Conservation (phyloP, 257 asterid genomes). For the Ballota nigra region DNA sequence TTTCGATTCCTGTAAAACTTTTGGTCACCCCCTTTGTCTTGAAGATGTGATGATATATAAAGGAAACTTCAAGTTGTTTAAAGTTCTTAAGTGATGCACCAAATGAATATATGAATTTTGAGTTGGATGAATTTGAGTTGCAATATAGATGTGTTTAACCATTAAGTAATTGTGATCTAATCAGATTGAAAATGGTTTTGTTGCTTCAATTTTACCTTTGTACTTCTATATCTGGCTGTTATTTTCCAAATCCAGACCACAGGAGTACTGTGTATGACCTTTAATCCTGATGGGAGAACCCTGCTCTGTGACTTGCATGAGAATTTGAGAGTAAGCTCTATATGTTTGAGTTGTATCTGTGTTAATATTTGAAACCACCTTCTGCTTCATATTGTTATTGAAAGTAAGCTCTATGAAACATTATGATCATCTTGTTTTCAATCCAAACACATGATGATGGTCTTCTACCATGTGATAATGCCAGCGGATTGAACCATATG, state of each 20-base stretch:
- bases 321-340: conserved; percentile 70
- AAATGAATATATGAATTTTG: no score
- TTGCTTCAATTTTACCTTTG: no score
- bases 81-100: no score
- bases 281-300: conserved; percentile 97
- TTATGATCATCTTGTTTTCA: conserved; percentile 23
- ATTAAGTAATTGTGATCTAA: no score
- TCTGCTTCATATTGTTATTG: conserved; percentile 31
- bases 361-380: conserved; percentile 8
- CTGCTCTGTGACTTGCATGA: conserved; percentile 97
- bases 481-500: conserved; percentile 94
- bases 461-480: conserved; percentile 29
- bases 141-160: no score
- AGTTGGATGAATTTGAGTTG: no score
- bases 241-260: conserved; percentile 65
- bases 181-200: no score
- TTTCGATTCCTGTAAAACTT: no score
- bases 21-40: no score
- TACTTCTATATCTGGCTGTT: no score
- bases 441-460: conserved; percentile 23
- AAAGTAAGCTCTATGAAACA: conserved; percentile 65
- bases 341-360: conserved; percentile 14
- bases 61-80: no score
- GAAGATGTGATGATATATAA: no score
- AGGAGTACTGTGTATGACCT: conserved; percentile 95